These are phyloP conservation scores for Elongisporangium undulatum DNA, from an alignment of 352 stramenopile species.

Conservation along the genomic window DNA sequence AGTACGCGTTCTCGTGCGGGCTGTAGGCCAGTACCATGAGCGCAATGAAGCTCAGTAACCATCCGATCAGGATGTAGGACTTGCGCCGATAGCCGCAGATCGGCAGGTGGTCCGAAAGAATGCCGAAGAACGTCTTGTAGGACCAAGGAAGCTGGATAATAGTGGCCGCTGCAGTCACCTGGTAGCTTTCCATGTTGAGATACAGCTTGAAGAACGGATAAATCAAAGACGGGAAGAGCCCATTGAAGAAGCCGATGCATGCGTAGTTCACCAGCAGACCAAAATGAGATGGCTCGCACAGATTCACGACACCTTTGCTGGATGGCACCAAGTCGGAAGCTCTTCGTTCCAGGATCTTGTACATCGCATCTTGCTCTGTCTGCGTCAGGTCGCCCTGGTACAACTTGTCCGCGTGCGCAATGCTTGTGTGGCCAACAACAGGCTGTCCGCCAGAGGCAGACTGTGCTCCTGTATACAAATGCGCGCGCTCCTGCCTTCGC, in stretches of 20 bases:
- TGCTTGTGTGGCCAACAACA: background rate
- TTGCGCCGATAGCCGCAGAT: slow-evolving; percentile 63
- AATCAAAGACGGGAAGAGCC: slow-evolving; percentile 53
- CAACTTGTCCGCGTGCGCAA: background rate
- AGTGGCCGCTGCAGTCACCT: slow-evolving; percentile 41
- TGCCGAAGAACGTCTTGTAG: slow-evolving; percentile 75
- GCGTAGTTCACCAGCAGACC: slow-evolving; percentile 68
- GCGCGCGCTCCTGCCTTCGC: background rate
- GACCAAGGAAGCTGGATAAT: slow-evolving; percentile 69
- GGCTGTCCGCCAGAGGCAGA: background rate
- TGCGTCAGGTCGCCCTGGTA: slow-evolving; percentile 7
- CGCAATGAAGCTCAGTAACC: slow-evolving; percentile 42
- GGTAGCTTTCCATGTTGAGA: slow-evolving; percentile 71
- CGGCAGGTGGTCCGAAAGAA: slow-evolving; percentile 60
- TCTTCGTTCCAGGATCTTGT: slow-evolving; percentile 25
- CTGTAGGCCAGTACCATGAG: slow-evolving; percentile 52
- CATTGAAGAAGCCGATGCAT: slow-evolving; percentile 70
- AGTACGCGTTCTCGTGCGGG: slow-evolving; percentile 46
- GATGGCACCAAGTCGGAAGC: slow-evolving; percentile 38
- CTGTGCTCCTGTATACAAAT: background rate
- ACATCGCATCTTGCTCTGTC: slow-evolving; percentile 22
- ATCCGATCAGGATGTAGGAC: slow-evolving; percentile 72
- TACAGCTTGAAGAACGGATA: slow-evolving; percentile 80
- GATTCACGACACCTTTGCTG: slow-evolving; percentile 31
- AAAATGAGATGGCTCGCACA: slow-evolving; percentile 33